A percentile compares a stretch with the other conserved stretches of the same genome.
phyloP scores from a whole-genome alignment of 305 asterid species.

The Nicotiana rustica region DNA sequence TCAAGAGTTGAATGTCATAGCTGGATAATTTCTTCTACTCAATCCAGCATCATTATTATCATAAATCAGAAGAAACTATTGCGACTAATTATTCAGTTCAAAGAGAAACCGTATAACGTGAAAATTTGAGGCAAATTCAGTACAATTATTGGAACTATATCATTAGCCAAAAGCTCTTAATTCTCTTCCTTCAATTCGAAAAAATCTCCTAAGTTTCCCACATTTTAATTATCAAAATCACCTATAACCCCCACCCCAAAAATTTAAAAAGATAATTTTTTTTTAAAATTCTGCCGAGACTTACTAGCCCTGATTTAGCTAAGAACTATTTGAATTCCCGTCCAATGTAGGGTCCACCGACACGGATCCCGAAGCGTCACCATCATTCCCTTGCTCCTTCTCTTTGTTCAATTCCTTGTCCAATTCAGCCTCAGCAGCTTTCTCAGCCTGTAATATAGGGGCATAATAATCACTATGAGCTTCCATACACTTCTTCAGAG shows the following conservation, averaged over 20 bases:
- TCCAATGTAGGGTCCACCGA: neutral
- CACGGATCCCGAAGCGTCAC: neutral
- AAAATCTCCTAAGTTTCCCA: conserved; percentile 27
- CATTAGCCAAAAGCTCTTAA: conserved; percentile 18
- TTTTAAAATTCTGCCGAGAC: neutral
- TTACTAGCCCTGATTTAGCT: conserved; percentile 32
- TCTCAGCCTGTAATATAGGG: conserved; percentile 71
- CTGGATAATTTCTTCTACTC: neutral
- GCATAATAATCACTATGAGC: conserved; percentile 73
- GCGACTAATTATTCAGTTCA: neutral
- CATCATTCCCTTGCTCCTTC: conserved; percentile 27
- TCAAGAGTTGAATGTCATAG: conserved; percentile 1
- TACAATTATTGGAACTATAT: conserved; percentile 32
- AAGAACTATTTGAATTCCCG: conserved; percentile 23
- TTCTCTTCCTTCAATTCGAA: conserved; percentile 34
- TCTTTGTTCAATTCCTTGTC: conserved; percentile 50
- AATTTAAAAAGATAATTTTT: conserved; percentile 12
- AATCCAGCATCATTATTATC: neutral
- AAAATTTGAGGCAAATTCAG: neutral
- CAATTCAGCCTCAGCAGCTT: conserved; percentile 56
- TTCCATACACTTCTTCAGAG: conserved; percentile 80
- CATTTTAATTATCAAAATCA: conserved; percentile 31
- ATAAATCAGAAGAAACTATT: neutral
- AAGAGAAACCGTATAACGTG: neutral
- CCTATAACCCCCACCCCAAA: neutral